These are phyloP conservation scores for Gliomastix tumulicola DNA, from an alignment of 2,329 filamentous ascomycete species.

Conservation along the genomic window DNA sequence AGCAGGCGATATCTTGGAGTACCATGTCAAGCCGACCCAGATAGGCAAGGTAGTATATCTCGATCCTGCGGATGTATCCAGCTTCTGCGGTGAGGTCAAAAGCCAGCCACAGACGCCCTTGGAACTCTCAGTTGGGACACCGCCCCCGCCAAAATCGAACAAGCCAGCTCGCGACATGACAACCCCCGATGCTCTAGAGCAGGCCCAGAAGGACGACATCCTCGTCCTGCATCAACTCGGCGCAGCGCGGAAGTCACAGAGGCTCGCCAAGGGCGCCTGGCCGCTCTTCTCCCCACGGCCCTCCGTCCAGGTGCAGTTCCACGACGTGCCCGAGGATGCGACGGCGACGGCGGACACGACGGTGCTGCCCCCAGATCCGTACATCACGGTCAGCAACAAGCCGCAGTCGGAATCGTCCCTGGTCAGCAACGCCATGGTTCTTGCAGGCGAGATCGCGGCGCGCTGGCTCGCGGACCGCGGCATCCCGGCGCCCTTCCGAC, in stretches of 20 bases:
- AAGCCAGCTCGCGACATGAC: slow-evolving; percentile 37
- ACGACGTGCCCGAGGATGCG: slow-evolving; percentile 13
- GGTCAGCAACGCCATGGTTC: slow-evolving; percentile 44
- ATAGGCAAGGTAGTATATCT: slow-evolving; percentile 52
- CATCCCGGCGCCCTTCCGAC: slow-evolving; percentile 54
- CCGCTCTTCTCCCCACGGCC: slow-evolving; percentile 38
- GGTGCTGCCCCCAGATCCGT: slow-evolving; percentile 37
- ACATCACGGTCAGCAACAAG: slow-evolving; percentile 31
- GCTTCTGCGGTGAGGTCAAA: slow-evolving; percentile 29
- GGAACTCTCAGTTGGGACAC: slow-evolving; percentile 1
- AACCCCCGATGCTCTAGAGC: slow-evolving; percentile 30
- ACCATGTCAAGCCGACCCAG: slow-evolving; percentile 44
- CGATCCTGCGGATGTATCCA: slow-evolving; percentile 41
- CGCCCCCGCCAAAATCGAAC: background rate
- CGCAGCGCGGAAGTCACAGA: slow-evolving; percentile 30
- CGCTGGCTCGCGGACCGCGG: slow-evolving; percentile 50
- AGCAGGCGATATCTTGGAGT: slow-evolving; percentile 44
- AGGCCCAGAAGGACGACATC: slow-evolving; percentile 36
- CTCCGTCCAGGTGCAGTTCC: slow-evolving; percentile 34
- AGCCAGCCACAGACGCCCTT: slow-evolving; percentile 3
- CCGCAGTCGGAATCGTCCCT: slow-evolving; percentile 21
- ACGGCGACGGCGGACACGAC: slow-evolving; percentile 4
- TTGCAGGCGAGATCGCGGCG: slow-evolving; percentile 55
- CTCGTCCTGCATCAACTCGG: slow-evolving; percentile 39
- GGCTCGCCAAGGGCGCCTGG: slow-evolving; percentile 40